phyloP scores from a whole-genome alignment of 2,329 filamentous ascomycete species.

The Paraphaeosphaeria sporulosa region DNA sequence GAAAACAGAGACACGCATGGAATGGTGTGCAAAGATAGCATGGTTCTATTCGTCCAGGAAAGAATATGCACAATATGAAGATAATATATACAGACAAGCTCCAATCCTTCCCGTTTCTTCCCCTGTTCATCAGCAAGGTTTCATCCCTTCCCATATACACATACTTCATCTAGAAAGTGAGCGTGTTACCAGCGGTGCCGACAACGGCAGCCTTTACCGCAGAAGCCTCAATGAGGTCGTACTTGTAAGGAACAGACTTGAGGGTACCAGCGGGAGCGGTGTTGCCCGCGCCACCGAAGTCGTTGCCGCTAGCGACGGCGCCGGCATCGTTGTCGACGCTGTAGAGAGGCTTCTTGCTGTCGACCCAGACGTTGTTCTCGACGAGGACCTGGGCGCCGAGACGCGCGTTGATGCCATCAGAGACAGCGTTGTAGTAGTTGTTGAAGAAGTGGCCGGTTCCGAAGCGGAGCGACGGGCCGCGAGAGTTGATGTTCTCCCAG shows the following conservation, averaged over 20 bases:
- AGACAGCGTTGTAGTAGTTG: slow-evolving; percentile 53
- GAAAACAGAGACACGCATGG: not conserved
- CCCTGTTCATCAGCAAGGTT: not conserved
- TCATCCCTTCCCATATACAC: slow-evolving; percentile 2
- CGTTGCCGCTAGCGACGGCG: slow-evolving; percentile 49
- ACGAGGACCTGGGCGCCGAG: slow-evolving; percentile 54
- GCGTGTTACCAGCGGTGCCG: slow-evolving; percentile 49
- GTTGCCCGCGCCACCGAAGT: slow-evolving; percentile 47
- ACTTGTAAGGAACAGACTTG: slow-evolving; percentile 44
- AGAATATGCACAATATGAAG: slow-evolving; percentile 1
- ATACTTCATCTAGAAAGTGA: slow-evolving; percentile 37
- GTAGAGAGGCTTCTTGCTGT: slow-evolving; percentile 45
- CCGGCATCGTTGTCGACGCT: slow-evolving; percentile 39
- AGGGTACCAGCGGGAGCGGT: slow-evolving; percentile 44
- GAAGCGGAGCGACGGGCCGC: slow-evolving; percentile 69
- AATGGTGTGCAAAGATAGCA: not conserved
- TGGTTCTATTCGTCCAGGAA: slow-evolving; percentile 11
- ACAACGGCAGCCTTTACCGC: slow-evolving; percentile 51
- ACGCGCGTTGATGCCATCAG: slow-evolving; percentile 53
- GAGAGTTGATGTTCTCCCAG: slow-evolving; percentile 70
- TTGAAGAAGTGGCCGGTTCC: slow-evolving; percentile 70
- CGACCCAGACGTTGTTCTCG: slow-evolving; percentile 50
- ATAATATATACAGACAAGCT: slow-evolving; percentile 10
- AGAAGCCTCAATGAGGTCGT: slow-evolving; percentile 41
- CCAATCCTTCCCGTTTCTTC: not conserved